These are phyloP conservation scores for Sonneratia alba DNA, from an alignment of 345 rosid genomes.

Conservation along the genomic window DNA sequence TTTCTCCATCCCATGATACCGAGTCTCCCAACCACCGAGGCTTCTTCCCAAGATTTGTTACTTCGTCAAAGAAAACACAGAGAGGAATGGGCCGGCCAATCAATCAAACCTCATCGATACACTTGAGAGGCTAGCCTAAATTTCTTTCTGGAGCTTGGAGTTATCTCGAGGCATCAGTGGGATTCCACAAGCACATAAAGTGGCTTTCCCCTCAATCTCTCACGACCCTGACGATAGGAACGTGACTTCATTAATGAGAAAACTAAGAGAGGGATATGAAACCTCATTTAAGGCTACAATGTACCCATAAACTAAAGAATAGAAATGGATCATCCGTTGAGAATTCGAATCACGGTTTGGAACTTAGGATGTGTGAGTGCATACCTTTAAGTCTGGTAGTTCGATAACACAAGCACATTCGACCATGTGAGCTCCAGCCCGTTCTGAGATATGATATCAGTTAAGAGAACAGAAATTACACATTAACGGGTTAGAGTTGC, in stretches of 20 bases:
- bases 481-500: not conserved
- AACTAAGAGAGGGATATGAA: not conserved
- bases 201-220: slow-evolving; percentile 47
- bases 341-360: not conserved
- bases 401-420: slow-evolving; percentile 86
- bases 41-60: not conserved
- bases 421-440: slow-evolving; percentile 85
- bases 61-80: not conserved
- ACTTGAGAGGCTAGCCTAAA: not conserved
- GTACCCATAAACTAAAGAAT: not conserved
- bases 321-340: not conserved
- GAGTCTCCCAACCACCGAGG: not conserved
- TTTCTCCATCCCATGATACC: not conserved
- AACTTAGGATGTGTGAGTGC: not conserved
- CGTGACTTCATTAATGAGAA: not conserved
- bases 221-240: slow-evolving; percentile 39
- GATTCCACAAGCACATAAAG: slow-evolving; percentile 57
- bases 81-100: not conserved
- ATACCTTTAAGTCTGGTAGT: slow-evolving; percentile 72
- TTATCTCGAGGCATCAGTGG: slow-evolving; percentile 20
- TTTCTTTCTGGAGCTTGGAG: not conserved
- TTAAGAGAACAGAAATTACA: not conserved
- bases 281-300: not conserved
- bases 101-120: not conserved
- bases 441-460: slow-evolving; percentile 33